phyloP scores from a whole-genome alignment of 2,329 filamentous ascomycete species.

The Fusarium sp. region DNA sequence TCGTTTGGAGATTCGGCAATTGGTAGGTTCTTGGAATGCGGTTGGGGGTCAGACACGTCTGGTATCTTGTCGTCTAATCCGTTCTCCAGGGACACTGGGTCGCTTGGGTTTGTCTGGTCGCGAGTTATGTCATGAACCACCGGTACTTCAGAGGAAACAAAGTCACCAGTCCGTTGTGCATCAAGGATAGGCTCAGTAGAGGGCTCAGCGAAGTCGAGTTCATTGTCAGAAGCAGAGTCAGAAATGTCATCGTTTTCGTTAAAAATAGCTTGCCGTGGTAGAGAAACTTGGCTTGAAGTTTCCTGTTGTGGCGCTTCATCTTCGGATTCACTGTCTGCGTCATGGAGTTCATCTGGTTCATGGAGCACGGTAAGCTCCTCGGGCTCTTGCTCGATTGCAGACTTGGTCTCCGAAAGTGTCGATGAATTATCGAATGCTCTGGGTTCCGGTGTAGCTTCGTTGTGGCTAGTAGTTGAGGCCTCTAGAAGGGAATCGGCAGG shows the following conservation, averaged over 20 bases:
- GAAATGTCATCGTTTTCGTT: background rate
- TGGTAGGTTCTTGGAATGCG: background rate
- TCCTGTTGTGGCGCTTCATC: conserved; percentile 1
- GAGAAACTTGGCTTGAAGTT: background rate
- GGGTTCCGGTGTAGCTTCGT: background rate
- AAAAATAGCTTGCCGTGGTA: background rate
- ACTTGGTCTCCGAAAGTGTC: conserved; percentile 1
- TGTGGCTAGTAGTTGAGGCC: background rate
- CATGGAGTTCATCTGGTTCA: background rate
- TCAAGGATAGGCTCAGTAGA: background rate
- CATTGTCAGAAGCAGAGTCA: conserved; percentile 7
- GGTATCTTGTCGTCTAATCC: conserved; percentile 6
- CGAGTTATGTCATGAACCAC: background rate
- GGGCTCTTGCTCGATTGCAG: conserved; percentile 5
- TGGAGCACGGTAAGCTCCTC: background rate
- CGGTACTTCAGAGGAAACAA: background rate
- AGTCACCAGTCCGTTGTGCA: background rate
- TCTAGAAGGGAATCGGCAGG: background rate
- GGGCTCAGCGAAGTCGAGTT: background rate
- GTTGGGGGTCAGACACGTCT: background rate
- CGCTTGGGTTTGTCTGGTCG: background rate
- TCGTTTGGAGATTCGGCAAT: background rate
- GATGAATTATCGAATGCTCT: background rate
- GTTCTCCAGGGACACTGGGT: background rate
- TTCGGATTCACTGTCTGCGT: conserved; percentile 25